These are phyloP conservation scores for Fraxinus paxiana DNA, from an alignment of 305 asterid genomes.

Conservation along the genomic window DNA sequence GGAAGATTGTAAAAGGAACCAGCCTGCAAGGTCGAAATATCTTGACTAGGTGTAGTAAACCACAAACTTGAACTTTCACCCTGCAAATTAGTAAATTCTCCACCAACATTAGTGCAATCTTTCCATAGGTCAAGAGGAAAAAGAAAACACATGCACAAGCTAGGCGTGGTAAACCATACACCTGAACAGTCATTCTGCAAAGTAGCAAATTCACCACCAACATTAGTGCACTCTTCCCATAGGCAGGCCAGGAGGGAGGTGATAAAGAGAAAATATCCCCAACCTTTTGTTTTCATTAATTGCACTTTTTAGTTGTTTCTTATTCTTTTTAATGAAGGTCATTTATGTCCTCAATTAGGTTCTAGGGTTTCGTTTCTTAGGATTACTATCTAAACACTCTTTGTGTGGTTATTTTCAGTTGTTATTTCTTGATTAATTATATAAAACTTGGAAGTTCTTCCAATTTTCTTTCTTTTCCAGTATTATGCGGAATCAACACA, in stretches of 20 bases:
- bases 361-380: not conserved
- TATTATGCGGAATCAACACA: not conserved
- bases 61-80: conserved; percentile 75
- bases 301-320: not conserved
- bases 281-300: not conserved
- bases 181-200: conserved; percentile 73
- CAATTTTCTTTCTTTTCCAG: not conserved
- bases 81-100: conserved; percentile 38
- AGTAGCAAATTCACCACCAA: conserved; percentile 8
- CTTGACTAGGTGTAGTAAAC: conserved; percentile 65
- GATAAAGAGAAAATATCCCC: not conserved
- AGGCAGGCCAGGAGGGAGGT: not conserved
- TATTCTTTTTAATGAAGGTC: not conserved
- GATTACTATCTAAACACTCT: not conserved
- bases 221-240: conserved; percentile 7
- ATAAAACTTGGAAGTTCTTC: not conserved
- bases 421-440: not conserved
- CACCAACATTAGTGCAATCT: conserved; percentile 13
- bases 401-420: not conserved
- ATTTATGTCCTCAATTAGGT: not conserved
- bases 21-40: conserved; percentile 63
- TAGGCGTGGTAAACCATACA: conserved; percentile 59
- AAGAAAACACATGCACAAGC: conserved; percentile 8
- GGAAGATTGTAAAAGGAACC: conserved; percentile 83
- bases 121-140: conserved; percentile 1